Conservation (phyloP, 2,329 filamentous ascomycete species). For the Xylaria sp. region DNA sequence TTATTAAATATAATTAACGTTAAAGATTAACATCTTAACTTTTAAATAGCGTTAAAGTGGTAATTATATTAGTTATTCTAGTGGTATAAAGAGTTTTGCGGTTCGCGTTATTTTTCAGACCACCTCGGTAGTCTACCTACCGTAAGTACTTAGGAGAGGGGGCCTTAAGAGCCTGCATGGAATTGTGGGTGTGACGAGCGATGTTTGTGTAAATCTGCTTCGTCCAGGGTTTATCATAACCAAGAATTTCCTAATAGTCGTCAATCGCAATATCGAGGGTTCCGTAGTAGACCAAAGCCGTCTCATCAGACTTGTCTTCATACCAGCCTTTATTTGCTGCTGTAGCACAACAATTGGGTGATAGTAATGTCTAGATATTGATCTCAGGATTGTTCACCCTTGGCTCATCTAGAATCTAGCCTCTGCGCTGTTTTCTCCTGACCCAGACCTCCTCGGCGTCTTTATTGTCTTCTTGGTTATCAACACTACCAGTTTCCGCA, state of each 20-base stretch:
- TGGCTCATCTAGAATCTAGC: conserved; percentile 28
- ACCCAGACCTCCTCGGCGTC: conserved; percentile 39
- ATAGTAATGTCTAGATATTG: background rate
- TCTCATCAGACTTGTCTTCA: background rate
- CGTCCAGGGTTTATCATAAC: background rate
- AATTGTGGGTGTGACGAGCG: background rate
- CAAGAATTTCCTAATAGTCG: background rate
- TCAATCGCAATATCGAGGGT: background rate
- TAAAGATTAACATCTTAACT: no score
- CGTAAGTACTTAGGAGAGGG: no score
- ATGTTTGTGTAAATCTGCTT: background rate
- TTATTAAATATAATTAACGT: no score
- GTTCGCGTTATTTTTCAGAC: no score
- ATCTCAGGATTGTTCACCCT: background rate
- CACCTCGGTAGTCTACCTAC: no score
- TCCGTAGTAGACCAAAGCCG: no score
- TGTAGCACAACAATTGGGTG: background rate
- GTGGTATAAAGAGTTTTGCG: no score
- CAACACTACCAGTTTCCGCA: background rate
- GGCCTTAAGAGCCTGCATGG: conserved; percentile 18
- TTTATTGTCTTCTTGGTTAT: conserved; percentile 23
- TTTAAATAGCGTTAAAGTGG: no score
- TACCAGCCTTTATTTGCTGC: background rate
- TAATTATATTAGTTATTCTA: no score
- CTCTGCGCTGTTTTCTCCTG: conserved; percentile 42